Conservation (phyloP, 257 asterid species). For the Forsythia suspensa region DNA sequence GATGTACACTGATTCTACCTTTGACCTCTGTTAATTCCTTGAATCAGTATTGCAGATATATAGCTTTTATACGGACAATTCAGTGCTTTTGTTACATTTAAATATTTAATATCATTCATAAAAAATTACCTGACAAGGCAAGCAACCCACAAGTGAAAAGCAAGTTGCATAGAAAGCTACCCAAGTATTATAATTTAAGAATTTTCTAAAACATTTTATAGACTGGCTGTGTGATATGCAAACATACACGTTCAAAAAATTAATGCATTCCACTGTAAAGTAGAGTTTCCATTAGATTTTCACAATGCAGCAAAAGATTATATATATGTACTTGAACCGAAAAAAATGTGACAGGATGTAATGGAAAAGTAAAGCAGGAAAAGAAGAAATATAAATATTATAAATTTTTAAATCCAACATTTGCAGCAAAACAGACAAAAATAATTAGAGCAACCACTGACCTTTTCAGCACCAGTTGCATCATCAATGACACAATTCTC, state of each 20-base stretch:
- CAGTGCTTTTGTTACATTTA: too few species aligned
- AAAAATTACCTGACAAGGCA: background rate
- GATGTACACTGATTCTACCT: too few species aligned
- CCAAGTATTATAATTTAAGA: background rate
- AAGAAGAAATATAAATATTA: background rate
- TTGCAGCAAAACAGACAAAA: constrained; percentile 7
- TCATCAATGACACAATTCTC: constrained; percentile 99
- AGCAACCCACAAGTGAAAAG: background rate
- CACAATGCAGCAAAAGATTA: background rate
- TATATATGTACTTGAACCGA: background rate
- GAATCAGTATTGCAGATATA: too few species aligned
- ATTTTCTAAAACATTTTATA: background rate
- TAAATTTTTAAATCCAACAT: background rate
- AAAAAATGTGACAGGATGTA: background rate
- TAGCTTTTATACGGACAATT: too few species aligned
- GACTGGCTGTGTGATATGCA: background rate
- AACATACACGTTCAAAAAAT: background rate
- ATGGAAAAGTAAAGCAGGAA: background rate
- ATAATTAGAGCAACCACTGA: constrained; percentile 22
- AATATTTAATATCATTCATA: too few species aligned
- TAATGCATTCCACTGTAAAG: background rate
- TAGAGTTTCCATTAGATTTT: background rate
- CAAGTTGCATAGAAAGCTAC: background rate
- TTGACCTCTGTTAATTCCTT: too few species aligned
- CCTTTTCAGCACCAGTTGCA: constrained; percentile 99